Base-by-base conservation (phyloP, 176 grass and related monocot genomes). In the Aegilops sharonensis region DNA sequence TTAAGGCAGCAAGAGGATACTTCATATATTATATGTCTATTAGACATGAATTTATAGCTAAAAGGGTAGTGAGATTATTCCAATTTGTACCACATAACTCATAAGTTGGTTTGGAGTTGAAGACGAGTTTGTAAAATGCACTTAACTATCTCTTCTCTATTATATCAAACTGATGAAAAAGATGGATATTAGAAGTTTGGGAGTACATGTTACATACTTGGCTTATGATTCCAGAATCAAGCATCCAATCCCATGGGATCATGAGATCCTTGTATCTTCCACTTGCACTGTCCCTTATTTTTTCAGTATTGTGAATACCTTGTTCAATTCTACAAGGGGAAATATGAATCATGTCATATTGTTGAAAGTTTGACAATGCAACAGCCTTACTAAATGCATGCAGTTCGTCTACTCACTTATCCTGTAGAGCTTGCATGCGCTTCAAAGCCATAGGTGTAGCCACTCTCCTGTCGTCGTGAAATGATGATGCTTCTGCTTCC, bases 221-320 rank as follows among this genome's bases (percentile, higher is more conserved):
- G 72, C 84, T 81, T 85, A 99, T 86, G 69, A 96, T 91, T 63
- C 94, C 92, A 1, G 90, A 74, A 78, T 99, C 94, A 52, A 99
- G 97, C 97, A 99, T 99, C 97, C 97, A 99, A 81, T 96, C 87
- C 94, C 97, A 99, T 1, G 97, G 94, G 72, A 99, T 94, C 85
- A 90, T 96, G 64, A 94, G 89, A 88, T 94, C 94, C 85, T 79
- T 92, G 70, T 96, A 99, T 68, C 87, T 96, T 91, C 86, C 85
- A 82, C 86, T 92, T 80, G 89, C 85, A 70, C 75, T 93, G 54
- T 99, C 97, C 90, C 97, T 94, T 78, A 89, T 84, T 86, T 84
- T 83, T 90, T 94, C 97, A 31, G 85, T 91, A 81, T 89, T 96
- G 73, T 94, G 90, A 79, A 99, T 89, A 77, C 94, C 80, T 21